Evolutionary conservation across 2,329 filamentous ascomycete genomes (phyloP), one percentile per base, ranked within the genome.

Genomic region (Aaosphaeria pasadenensis): DNA sequence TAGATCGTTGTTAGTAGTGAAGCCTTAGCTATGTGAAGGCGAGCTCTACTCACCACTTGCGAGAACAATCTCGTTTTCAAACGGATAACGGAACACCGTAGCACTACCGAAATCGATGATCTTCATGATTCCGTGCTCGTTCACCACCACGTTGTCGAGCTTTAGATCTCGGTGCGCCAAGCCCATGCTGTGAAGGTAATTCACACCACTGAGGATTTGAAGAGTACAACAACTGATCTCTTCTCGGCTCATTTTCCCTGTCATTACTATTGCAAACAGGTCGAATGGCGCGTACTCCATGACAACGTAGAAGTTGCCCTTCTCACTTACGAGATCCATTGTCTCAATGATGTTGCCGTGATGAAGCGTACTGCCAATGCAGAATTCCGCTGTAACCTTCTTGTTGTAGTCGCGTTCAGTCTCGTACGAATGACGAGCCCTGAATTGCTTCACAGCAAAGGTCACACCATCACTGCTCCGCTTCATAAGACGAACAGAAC

Each of bases 331-430:
- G 54, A 99, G 95, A 70, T 99, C 94, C 56, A 99, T 81, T 1
- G 94, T 97, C 71, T 99, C 94, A 61, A 99, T 97, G 58, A 99
- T 91, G 67, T 99, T 99, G 60, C 94, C 92, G 63, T 99, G 94
- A 63, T 97, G 94, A 35, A 99, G 77, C 0, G 94, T 96, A 3
- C 92, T 97, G 9, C 94, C 94, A 58, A 99, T 92, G 67, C 94
- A 99, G 71, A 99, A 99, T 66, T 99, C 94, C 2, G 94, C 92
- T 1, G 94, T 99, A 42, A 99, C 85, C 69, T 99, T 99, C 73
- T 99, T 99, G 58, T 91, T 89, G 64, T 99, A 99, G 58, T 97
- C 94, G 62, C 89, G 90, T 66, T 96, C 88, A 1, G 87, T 89
- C 72, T 99, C 94, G 72, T 96, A 96, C 0, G 88, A 85, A 71